Conservation (phyloP, 1,139 yeast genomes). For the Candida tunisiensis region DNA sequence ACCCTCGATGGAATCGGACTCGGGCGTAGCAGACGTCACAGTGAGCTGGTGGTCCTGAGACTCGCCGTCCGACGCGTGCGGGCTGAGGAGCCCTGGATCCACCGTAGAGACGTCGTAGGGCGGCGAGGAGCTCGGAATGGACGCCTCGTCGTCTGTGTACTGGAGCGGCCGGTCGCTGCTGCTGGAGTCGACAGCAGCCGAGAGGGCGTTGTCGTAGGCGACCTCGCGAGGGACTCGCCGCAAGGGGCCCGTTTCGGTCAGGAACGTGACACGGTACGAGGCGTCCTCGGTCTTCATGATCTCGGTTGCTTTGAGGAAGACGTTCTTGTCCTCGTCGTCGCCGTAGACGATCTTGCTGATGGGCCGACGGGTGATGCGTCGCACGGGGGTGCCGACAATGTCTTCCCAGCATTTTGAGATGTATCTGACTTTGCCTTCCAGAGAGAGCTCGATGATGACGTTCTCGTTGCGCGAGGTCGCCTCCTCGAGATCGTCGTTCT, state of each 20-base stretch:
- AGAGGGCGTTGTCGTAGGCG: no score
- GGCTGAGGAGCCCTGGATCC: no score
- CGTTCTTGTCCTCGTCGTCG: constrained; percentile 40
- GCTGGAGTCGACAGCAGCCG: no score
- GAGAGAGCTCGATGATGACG: constrained; percentile 63
- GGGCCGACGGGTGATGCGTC: constrained; percentile 38
- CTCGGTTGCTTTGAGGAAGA: constrained; percentile 52
- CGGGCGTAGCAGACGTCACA: no score
- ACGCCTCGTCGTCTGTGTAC: no score
- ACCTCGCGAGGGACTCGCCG: no score
- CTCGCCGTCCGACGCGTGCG: no score
- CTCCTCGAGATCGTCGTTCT: constrained; percentile 13
- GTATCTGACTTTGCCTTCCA: constrained; percentile 57
- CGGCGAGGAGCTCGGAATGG: no score
- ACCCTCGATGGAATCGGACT: no score
- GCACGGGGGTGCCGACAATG: constrained; percentile 40
- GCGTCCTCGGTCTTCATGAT: constrained; percentile 64
- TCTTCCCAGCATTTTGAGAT: constrained; percentile 61
- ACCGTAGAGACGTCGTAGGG: no score
- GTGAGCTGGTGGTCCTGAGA: no score
- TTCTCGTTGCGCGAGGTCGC: constrained; percentile 62
- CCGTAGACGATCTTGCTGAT: constrained; percentile 54
- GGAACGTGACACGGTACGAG: constrained; percentile 61
- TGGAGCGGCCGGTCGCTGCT: no score
- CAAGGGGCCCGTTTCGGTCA: constrained; percentile 44